Percentiles rank a stretch among this genome's conserved stretches.
These are phyloP conservation scores for Aspergillus baeticus DNA, from an alignment of 495 filamentous ascomycete genomes.

Conservation along the genomic window DNA sequence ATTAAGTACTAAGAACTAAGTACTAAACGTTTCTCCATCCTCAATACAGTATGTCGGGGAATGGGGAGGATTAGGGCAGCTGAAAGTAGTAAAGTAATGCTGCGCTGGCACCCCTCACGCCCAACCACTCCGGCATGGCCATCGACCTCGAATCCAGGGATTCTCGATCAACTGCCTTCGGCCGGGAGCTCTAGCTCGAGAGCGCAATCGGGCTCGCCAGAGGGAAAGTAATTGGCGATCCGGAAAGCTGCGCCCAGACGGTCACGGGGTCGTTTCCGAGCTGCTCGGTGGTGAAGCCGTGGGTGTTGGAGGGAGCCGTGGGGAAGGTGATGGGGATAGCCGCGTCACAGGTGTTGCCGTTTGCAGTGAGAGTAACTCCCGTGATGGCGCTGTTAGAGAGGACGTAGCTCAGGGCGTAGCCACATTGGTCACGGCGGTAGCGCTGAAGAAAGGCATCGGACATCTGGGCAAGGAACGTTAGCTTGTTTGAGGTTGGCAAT, in stretches of 20 bases:
- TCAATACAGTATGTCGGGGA: not conserved
- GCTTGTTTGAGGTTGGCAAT: not conserved
- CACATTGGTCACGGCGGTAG: constrained; percentile 54
- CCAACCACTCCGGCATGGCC: not conserved
- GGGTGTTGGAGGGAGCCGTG: constrained; percentile 35
- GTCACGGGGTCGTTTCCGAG: constrained; percentile 58
- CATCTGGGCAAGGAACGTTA: constrained; percentile 30
- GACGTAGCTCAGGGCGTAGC: constrained; percentile 48
- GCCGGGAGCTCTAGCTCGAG: constrained; percentile 2
- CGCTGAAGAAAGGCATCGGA: constrained; percentile 49
- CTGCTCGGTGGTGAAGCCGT: constrained; percentile 51
- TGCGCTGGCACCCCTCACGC: not conserved
- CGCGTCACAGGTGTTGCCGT: constrained; percentile 49
- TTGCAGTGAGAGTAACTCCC: constrained; percentile 50
- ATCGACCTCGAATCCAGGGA: constrained; percentile 50
- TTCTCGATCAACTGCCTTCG: constrained; percentile 34
- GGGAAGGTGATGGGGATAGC: constrained; percentile 60
- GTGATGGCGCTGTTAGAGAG: constrained; percentile 45
- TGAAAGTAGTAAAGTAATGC: not conserved
- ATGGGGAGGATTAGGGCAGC: not conserved
- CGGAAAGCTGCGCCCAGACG: constrained; percentile 56
- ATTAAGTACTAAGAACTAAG: constrained; percentile 4
- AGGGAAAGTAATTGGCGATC: constrained; percentile 50
- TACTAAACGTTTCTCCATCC: not conserved
- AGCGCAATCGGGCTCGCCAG: constrained; percentile 47